Conservation (phyloP, 1,284 basidiomycete genomes). For the Ustilago trichophora region DNA sequence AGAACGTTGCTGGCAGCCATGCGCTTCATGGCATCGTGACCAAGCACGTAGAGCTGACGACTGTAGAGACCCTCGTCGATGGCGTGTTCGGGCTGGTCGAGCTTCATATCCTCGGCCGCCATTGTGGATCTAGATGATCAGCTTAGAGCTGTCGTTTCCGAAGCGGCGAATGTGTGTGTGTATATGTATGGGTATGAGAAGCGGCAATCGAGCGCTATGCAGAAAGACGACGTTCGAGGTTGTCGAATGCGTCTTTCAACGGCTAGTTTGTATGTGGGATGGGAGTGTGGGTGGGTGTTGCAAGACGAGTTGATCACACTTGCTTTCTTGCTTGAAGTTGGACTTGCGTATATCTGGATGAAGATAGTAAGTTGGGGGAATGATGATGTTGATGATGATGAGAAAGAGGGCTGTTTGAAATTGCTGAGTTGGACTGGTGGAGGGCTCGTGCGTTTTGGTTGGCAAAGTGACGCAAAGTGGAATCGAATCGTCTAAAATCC, state of each 20-base stretch:
- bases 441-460: not conserved
- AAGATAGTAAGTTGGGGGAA: too few species aligned
- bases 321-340: too few species aligned
- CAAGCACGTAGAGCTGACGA: slow-evolving; percentile 66
- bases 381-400: not conserved
- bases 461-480: not conserved
- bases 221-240: not conserved
- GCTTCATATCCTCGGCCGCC: slow-evolving; percentile 49
- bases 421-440: slow-evolving; percentile 18
- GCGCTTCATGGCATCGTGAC: slow-evolving; percentile 86
- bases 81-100: slow-evolving; percentile 46
- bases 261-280: too few species aligned
- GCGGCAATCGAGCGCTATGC: not conserved
- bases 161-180: too few species aligned
- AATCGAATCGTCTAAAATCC: slow-evolving; percentile 9
- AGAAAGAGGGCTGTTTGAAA: too few species aligned
- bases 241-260: too few species aligned
- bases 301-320: too few species aligned
- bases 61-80: slow-evolving; percentile 62
- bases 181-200: too few species aligned
- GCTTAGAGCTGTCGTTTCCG: too few species aligned
- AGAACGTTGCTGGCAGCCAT: slow-evolving; percentile 98
- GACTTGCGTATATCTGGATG: too few species aligned
- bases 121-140: too few species aligned
- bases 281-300: too few species aligned